Base-by-base conservation (phyloP, 495 filamentous ascomycete species). In the Podospora pseudopauciseta region DNA sequence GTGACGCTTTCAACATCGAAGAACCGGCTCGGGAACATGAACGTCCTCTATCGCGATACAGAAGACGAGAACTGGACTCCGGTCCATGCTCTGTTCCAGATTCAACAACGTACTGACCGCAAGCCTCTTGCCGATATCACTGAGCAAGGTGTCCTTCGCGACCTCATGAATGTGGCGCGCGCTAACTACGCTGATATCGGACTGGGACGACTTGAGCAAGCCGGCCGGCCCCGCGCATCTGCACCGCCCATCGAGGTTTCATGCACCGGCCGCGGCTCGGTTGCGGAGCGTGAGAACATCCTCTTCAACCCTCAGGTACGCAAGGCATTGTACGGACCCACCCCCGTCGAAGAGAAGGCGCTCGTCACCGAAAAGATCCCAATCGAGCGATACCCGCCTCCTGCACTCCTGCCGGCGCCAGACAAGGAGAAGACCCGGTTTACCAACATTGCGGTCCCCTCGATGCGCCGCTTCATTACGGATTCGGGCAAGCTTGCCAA, bases 391-490 rank as follows among this genome's bases (percentile, higher is more conserved):
- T 92, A 90, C 73, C 89, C 92, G 9, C 73, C 83, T 6, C 80
- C 84, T 9, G 80, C 84, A 69, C 85, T 92, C 75, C 82, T 97
- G 3, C 93, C 95, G 39, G 77, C 82, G 18, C 93, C 95, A 7
- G 86, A 90, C 39, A 92, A 91, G 26, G 84, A 88, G 72, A 94
- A 94, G 79, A 84, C 86, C 64, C 87, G 91, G 30, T 97, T 92
- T 79, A 96, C 91, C 39, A 89, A 92, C 73, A 96, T 99, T 72
- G 87, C 90, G 69, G 93, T 97, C 34, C 95, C 95, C 0, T 97
- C 92, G n/a, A 99, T 99, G 95, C 89, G 90, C 54, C 93, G 96
- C 71, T 98, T 99, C 75, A 95, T 99, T 64, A 97, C 94, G 5
- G 95, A 98, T 75, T 97, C 93, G 16, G 95, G 95, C 71, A 99